A percentile compares a stretch with the other conserved stretches of the same genome.
phyloP scores from a whole-genome alignment of 495 filamentous ascomycete genomes.

The Aspergillus conjunctus region DNA sequence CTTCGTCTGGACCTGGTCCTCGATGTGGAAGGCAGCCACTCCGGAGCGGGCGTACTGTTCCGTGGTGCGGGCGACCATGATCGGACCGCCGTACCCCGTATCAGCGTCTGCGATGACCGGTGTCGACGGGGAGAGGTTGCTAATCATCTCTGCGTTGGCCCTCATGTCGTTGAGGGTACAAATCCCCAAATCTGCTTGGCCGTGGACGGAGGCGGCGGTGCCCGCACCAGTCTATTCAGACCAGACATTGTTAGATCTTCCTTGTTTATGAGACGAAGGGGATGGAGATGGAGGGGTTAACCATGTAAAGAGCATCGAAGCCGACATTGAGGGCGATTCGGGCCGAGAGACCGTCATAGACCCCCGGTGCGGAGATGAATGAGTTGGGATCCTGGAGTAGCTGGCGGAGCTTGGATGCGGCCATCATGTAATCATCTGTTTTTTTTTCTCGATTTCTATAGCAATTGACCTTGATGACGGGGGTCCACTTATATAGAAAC shows the following conservation, averaged over 20 bases:
- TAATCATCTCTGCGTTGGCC: slow-evolving; percentile 47
- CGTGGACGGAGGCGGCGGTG: slow-evolving; percentile 65
- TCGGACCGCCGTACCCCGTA: slow-evolving; percentile 64
- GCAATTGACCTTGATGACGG: background rate
- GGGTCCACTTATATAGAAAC: background rate
- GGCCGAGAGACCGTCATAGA: slow-evolving; percentile 71
- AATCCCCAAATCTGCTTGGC: slow-evolving; percentile 67
- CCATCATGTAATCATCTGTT: background rate
- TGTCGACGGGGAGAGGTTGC: slow-evolving; percentile 41
- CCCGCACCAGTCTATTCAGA: slow-evolving; percentile 61
- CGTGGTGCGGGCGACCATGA: slow-evolving; percentile 65
- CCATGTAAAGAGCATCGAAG: slow-evolving; percentile 69
- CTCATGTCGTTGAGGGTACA: slow-evolving; percentile 53
- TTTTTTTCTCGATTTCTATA: background rate
- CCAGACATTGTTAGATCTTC: slow-evolving; percentile 14
- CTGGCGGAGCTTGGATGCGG: slow-evolving; percentile 15
- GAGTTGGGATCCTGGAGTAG: slow-evolving; percentile 24
- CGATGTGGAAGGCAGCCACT: slow-evolving; percentile 71
- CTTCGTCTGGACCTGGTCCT: slow-evolving; percentile 72
- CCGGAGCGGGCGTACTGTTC: slow-evolving; percentile 65
- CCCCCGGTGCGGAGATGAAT: slow-evolving; percentile 55
- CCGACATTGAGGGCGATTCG: slow-evolving; percentile 63
- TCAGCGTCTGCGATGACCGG: slow-evolving; percentile 74
- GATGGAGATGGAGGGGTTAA: slow-evolving; percentile 14
- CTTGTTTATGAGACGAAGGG: background rate